phyloP scores from a whole-genome alignment of 1,284 basidiomycete species.

The Waitea zeae region DNA sequence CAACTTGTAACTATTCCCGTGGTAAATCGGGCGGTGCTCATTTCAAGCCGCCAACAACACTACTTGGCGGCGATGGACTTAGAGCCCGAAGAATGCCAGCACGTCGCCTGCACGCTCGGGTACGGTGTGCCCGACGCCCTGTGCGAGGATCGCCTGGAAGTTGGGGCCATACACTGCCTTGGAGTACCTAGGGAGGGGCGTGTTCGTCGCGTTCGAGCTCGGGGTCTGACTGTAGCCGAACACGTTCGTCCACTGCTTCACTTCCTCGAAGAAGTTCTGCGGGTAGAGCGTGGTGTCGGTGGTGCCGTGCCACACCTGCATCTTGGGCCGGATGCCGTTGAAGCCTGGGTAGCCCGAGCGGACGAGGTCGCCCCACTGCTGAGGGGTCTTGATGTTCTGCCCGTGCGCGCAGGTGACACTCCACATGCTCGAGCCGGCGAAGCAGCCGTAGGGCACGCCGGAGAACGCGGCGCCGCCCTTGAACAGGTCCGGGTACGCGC shows the following conservation, averaged over 20 bases:
- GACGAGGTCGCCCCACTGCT: slow-evolving; percentile 30
- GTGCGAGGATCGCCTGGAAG: slow-evolving; percentile 24
- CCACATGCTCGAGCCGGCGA: slow-evolving; percentile 28
- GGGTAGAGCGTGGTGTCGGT: slow-evolving; percentile 32
- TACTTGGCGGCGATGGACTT: too few relatives aligned
- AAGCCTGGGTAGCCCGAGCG: slow-evolving; percentile 28
- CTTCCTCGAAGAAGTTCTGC: slow-evolving; percentile 31
- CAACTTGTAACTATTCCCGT: too few relatives aligned
- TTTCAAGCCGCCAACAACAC: too few relatives aligned
- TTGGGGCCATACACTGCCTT: slow-evolving; percentile 26
- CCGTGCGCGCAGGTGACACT: slow-evolving; percentile 28
- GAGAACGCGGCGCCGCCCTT: slow-evolving; percentile 27
- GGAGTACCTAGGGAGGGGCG: slow-evolving; percentile 22
- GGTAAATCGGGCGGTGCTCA: too few relatives aligned
- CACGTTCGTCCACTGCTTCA: slow-evolving; percentile 31
- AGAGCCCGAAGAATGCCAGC: slow-evolving; percentile 22
- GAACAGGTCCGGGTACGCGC: slow-evolving; percentile 38
- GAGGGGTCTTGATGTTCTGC: slow-evolving; percentile 23
- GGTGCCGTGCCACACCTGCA: slow-evolving; percentile 39
- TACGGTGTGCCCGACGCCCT: slow-evolving; percentile 25
- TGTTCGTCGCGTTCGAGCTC: slow-evolving; percentile 18
- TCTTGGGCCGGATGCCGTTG: slow-evolving; percentile 30
- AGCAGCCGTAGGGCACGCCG: slow-evolving; percentile 38
- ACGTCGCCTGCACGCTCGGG: slow-evolving; percentile 20
- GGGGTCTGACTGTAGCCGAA: slow-evolving; percentile 24